phyloP scores from a whole-genome alignment of 139 green algal species.

The Chlorella sp. region DNA sequence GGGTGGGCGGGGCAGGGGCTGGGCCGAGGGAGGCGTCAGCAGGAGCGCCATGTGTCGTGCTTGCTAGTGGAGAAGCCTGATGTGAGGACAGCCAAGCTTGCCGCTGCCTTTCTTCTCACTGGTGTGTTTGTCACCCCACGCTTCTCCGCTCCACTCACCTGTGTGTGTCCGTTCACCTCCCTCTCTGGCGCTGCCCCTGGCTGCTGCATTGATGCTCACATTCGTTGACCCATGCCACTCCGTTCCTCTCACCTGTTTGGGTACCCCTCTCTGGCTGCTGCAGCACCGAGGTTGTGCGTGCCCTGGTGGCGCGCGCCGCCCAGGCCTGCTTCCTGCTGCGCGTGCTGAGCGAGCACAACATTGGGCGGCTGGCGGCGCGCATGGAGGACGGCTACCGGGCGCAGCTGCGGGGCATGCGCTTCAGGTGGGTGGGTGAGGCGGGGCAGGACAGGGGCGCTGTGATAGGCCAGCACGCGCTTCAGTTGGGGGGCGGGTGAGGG shows the following conservation, averaged over 20 bases:
- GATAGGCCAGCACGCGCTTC: too few species aligned
- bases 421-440: not conserved
- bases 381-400: constrained; percentile 43
- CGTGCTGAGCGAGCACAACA: constrained; percentile 49
- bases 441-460: not conserved
- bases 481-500: too few species aligned
- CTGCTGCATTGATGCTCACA: too few species aligned
- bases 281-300: constrained; percentile 52
- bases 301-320: constrained; percentile 61
- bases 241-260: not conserved
- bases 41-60: not conserved
- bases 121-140: not conserved
- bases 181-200: not conserved
- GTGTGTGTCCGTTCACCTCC: not conserved
- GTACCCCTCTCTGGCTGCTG: not conserved
- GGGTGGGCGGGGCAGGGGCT: not conserved
- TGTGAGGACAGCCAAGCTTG: too few species aligned
- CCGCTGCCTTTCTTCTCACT: not conserved
- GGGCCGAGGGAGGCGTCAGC: not conserved
- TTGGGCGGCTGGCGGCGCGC: constrained; percentile 62
- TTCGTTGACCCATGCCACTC: too few species aligned
- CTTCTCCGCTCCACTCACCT: not conserved
- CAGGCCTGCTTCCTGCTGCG: constrained; percentile 73
- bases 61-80: too few species aligned
- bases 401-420: constrained; percentile 39